Conservation (phyloP, 176 grass and related monocot species). For the Zoysia pacifica region DNA sequence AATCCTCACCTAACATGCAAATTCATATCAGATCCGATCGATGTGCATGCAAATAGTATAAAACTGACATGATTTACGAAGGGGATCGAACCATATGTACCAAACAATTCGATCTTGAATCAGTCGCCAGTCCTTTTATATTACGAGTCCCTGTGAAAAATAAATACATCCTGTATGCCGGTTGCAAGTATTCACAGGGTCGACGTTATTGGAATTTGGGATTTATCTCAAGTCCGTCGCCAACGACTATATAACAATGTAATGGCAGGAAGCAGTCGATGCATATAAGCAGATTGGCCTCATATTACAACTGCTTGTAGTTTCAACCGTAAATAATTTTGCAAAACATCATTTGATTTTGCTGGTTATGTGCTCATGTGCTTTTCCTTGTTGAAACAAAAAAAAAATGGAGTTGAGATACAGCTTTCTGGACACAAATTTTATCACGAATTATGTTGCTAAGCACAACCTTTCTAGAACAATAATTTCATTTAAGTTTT, state of each 20-base stretch:
- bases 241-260: not conserved
- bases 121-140: not conserved
- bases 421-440: not conserved
- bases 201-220: not conserved
- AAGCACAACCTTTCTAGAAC: too few relatives aligned
- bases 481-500: not conserved
- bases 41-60: conserved; percentile 12
- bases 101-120: not conserved
- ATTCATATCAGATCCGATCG: not conserved
- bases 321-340: not conserved
- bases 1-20: conserved; percentile 18
- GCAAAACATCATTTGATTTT: not conserved
- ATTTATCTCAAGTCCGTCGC: not conserved
- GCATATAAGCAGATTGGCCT: not conserved
- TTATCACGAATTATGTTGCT: too few relatives aligned
- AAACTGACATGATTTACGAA: not conserved
- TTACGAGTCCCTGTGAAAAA: not conserved
- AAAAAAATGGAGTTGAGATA: not conserved
- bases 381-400: not conserved
- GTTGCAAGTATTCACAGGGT: not conserved
- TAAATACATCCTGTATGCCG: not conserved
- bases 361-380: not conserved
- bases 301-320: not conserved
- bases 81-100: not conserved
- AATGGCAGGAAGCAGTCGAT: not conserved